Conservation (phyloP, 2,329 filamentous ascomycete species). For the Sclerotinia spermophila region DNA sequence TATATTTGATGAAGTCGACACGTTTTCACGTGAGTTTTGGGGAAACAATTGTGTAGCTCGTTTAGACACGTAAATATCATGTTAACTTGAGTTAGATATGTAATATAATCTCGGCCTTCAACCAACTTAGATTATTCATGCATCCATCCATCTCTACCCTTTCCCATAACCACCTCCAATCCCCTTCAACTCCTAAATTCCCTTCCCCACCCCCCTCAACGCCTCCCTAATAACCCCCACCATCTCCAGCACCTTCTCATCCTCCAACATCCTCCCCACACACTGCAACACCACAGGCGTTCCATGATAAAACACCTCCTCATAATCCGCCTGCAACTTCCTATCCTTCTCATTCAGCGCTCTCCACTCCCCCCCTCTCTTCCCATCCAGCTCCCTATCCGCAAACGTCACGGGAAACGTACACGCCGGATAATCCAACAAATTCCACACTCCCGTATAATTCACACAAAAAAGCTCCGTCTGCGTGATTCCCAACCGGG, state of each 20-base stretch:
- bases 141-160: fast-evolving
- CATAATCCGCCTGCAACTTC: conserved; percentile 34
- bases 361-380: conserved; percentile 25
- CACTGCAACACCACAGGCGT: conserved; percentile 34
- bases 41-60: background rate
- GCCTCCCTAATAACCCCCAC: conserved; percentile 38
- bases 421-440: conserved; percentile 37
- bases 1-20: too few relatives aligned
- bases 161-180: too few relatives aligned
- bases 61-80: background rate
- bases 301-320: conserved; percentile 35
- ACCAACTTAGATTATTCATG: background rate
- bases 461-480: conserved; percentile 31
- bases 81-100: background rate
- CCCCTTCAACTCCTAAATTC: background rate
- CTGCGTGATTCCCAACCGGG: conserved; percentile 35
- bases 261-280: conserved; percentile 34
- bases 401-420: conserved; percentile 45
- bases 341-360: conserved; percentile 34
- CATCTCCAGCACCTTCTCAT: conserved; percentile 40
- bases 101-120: background rate
- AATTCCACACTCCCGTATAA: conserved; percentile 35
- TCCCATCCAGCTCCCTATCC: conserved; percentile 40
- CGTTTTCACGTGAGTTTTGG: background rate
- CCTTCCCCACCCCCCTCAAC: conserved; percentile 27